A percentile compares a stretch with the other conserved stretches of the same genome.
phyloP scores from a whole-genome alignment of 345 rosid genomes.

The Triadica sebifera region DNA sequence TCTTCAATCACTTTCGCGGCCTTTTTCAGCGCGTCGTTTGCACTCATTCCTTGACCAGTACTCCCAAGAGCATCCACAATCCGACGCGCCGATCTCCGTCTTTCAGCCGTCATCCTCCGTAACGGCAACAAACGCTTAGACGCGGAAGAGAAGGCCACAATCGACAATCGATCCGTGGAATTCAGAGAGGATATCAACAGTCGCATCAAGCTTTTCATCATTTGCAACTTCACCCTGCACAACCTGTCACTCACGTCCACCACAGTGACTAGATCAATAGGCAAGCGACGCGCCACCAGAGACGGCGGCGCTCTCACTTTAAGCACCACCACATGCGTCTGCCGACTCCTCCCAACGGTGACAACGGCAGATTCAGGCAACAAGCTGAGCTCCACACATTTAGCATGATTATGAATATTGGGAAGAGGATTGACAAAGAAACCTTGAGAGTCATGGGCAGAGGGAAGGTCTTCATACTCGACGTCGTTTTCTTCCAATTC shows the following conservation, averaged over 20 bases:
- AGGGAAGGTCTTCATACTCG: constrained; percentile 23
- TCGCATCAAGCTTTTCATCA: constrained; percentile 64
- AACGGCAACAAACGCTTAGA: constrained; percentile 72
- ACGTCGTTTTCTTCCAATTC: constrained; percentile 75
- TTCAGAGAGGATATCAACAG: constrained; percentile 52
- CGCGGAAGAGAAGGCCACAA: constrained; percentile 65
- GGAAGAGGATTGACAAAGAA: constrained; percentile 36
- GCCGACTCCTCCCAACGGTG: constrained; percentile 49
- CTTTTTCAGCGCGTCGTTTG: constrained; percentile 75
- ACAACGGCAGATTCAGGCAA: constrained; percentile 68
- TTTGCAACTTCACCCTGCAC: constrained; percentile 45
- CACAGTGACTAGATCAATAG: constrained; percentile 71
- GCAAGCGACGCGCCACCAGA: constrained; percentile 35
- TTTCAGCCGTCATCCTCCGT: constrained; percentile 64
- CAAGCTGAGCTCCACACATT: constrained; percentile 47
- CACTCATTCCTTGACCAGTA: constrained; percentile 55
- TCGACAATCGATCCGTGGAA: constrained; percentile 70
- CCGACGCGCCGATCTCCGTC: constrained; percentile 64
- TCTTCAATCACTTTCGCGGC: constrained; percentile 85
- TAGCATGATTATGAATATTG: background rate
- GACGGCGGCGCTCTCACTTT: constrained; percentile 60
- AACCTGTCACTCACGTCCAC: constrained; percentile 60
- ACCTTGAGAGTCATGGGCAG: constrained; percentile 47
- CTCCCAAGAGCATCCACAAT: constrained; percentile 58
- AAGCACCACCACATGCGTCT: constrained; percentile 55